These are phyloP conservation scores for Orbilia brochopaga DNA, from an alignment of 2,329 filamentous ascomycete genomes.

Conservation along the genomic window DNA sequence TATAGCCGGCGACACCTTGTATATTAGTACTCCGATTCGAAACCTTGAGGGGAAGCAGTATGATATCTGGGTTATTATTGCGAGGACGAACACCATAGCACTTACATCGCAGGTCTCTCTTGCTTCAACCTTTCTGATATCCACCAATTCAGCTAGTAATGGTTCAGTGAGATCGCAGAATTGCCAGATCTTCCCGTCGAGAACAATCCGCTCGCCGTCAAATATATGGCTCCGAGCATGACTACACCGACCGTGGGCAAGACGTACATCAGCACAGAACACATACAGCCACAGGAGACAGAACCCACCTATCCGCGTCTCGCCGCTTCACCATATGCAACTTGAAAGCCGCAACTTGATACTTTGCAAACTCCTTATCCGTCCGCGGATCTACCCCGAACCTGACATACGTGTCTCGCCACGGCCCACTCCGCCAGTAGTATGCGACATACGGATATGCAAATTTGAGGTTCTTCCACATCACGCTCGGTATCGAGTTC, in stretches of 20 bases:
- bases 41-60: not conserved
- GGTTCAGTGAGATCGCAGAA: constrained; percentile 90
- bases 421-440: constrained; percentile 90
- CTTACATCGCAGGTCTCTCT: constrained; percentile 53
- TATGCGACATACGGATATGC: constrained; percentile 86
- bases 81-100: constrained; percentile 59
- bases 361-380: constrained; percentile 76
- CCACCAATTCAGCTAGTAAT: constrained; percentile 70
- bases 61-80: constrained; percentile 56
- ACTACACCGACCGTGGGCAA: constrained; percentile 16
- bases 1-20: constrained; percentile 2
- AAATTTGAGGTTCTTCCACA: constrained; percentile 65
- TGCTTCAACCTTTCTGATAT: constrained; percentile 64
- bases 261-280: not conserved
- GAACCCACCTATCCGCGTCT: constrained; percentile 22
- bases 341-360: constrained; percentile 89
- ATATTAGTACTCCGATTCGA: not conserved
- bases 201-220: constrained; percentile 53
- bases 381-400: constrained; percentile 85
- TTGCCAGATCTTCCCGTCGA: constrained; percentile 91
- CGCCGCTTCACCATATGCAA: constrained; percentile 60
- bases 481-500: constrained; percentile 71
- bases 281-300: not conserved
- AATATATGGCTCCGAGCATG: constrained; percentile 34
- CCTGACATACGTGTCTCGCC: constrained; percentile 82